phyloP scores from a whole-genome alignment of 2,329 filamentous ascomycete genomes.

The Diaporthe sp. region DNA sequence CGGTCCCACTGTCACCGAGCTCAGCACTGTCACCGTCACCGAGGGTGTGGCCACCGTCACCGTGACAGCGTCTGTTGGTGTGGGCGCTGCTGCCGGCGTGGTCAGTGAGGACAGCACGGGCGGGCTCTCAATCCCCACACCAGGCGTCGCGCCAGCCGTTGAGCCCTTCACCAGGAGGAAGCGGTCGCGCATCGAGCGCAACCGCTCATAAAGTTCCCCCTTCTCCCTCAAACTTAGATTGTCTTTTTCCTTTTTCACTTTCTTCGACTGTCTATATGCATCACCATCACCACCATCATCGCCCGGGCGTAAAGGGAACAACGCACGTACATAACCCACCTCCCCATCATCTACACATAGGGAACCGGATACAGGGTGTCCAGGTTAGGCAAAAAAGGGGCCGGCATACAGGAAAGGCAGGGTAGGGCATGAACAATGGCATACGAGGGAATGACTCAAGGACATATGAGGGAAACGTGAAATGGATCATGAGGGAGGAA shows the following conservation, averaged over 20 bases:
- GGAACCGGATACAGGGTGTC: background rate
- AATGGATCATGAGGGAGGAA: constrained; percentile 9
- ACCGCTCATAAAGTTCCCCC: background rate
- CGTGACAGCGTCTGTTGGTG: constrained; percentile 23
- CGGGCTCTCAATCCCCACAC: constrained; percentile 20
- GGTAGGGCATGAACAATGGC: background rate
- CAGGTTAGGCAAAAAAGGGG: background rate
- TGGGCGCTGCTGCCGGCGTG: background rate
- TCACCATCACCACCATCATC: constrained; percentile 11
- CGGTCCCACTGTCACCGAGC: constrained; percentile 26
- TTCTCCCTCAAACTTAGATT: background rate
- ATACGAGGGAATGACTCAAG: constrained; percentile 7
- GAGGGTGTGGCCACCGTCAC: constrained; percentile 35
- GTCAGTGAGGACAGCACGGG: constrained; percentile 31
- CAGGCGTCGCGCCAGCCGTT: constrained; percentile 35
- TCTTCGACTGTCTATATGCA: constrained; percentile 26
- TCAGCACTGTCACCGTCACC: constrained; percentile 38
- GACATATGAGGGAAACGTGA: constrained; percentile 11
- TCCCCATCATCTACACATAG: background rate
- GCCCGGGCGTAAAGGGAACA: background rate
- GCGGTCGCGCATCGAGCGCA: constrained; percentile 37
- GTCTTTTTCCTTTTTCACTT: background rate
- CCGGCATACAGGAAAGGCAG: background rate
- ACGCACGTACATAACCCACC: background rate
- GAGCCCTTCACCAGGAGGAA: constrained; percentile 33